Evolutionary conservation across 192 early-diverging fungal genomes (phyloP).

Genomic region (Umbelopsis sp.): DNA sequence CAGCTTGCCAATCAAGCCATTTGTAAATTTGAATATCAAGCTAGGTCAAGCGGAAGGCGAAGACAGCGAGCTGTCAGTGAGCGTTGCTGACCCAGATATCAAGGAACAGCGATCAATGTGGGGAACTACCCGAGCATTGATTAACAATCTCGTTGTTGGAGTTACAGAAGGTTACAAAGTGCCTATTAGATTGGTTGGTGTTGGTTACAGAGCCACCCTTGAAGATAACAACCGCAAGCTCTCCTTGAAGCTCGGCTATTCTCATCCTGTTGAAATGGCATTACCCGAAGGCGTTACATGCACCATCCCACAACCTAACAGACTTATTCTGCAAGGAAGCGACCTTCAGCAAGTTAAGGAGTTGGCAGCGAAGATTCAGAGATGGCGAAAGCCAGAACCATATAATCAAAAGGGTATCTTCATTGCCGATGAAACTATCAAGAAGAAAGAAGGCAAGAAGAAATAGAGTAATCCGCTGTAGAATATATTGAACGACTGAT

Average conservation of each 20-base stretch:
- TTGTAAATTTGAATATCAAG: slow-evolving; percentile 52
- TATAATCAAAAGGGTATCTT: slow-evolving; percentile 99
- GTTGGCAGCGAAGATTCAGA: slow-evolving; percentile 90
- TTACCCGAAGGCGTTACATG: slow-evolving; percentile 83
- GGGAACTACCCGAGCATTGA: slow-evolving; percentile 93
- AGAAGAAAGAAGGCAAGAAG: slow-evolving; percentile 98
- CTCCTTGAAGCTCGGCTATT: slow-evolving; percentile 84
- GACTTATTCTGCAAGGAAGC: slow-evolving; percentile 78
- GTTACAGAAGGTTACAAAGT: slow-evolving; percentile 89
- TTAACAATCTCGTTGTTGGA: slow-evolving; percentile 84
- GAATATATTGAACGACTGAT: neutral
- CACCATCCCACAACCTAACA: slow-evolving; percentile 76
- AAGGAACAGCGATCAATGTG: slow-evolving; percentile 90
- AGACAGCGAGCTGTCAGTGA: slow-evolving; percentile 49
- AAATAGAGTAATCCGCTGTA: slow-evolving; percentile 53
- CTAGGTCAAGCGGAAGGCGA: slow-evolving; percentile 16
- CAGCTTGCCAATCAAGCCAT: slow-evolving; percentile 81
- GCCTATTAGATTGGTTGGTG: slow-evolving; percentile 85
- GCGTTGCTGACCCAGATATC: slow-evolving; percentile 57
- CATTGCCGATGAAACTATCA: slow-evolving; percentile 97
- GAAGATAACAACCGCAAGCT: slow-evolving; percentile 65
- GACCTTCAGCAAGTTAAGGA: slow-evolving; percentile 82
- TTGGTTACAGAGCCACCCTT: slow-evolving; percentile 89
- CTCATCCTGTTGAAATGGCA: slow-evolving; percentile 77
- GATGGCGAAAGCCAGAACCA: slow-evolving; percentile 93